Percentiles rank a stretch among this genome's conserved stretches.
Conservation (phyloP, 2,329 filamentous ascomycete genomes). For the Pseudocercospora pini-densiflorae region DNA sequence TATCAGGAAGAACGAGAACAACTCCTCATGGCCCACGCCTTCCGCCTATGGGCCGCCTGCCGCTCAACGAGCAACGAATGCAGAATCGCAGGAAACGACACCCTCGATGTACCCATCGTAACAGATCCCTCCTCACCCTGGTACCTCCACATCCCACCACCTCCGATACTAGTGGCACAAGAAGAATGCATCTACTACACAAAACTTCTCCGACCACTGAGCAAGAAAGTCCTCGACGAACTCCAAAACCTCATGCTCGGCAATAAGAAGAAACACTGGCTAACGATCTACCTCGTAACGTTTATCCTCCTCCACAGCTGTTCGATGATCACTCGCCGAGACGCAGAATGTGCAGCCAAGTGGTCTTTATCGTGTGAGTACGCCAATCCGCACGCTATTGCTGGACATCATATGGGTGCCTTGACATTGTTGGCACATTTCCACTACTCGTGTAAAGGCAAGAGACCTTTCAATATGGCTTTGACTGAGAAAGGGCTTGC, state of each 20-base stretch:
- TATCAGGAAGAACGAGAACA: neutral
- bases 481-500: neutral
- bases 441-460: neutral
- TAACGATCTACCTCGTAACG: neutral
- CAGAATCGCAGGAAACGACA: neutral
- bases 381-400: neutral
- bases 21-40: neutral
- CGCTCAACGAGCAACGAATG: neutral
- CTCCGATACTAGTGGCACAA: neutral
- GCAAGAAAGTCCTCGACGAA: neutral
- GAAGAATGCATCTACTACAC: conserved; percentile 2
- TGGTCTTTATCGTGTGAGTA: neutral
- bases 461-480: neutral
- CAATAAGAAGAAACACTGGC: neutral
- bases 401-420: neutral
- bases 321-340: neutral
- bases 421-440: neutral
- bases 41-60: neutral
- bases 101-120: neutral
- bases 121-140: conserved; percentile 2
- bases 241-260: neutral
- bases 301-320: conserved; percentile 1
- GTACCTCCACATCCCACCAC: conserved; percentile 9
- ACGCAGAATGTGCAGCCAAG: neutral
- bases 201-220: neutral